phyloP scores from a whole-genome alignment of 768 basidiomycete genomes.

The Mycena floridula region DNA sequence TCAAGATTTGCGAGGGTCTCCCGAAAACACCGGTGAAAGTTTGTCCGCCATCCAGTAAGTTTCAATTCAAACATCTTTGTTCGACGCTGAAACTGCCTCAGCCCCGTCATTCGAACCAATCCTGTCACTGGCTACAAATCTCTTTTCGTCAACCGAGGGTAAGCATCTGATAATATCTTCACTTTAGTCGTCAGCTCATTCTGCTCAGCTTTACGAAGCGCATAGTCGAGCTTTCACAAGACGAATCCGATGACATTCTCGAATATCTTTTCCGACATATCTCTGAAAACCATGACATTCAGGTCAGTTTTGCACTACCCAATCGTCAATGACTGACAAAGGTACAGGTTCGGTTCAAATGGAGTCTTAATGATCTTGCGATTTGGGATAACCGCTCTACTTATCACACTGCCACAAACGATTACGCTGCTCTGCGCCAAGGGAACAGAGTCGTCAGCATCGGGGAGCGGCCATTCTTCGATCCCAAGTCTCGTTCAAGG shows the following conservation, averaged over 20 bases:
- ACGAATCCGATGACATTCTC: slow-evolving; percentile 47
- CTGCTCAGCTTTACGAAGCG: slow-evolving; percentile 52
- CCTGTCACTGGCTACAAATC: slow-evolving; percentile 57
- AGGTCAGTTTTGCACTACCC: slow-evolving; percentile 13
- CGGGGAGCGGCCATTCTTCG: slow-evolving; percentile 48
- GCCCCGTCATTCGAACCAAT: slow-evolving; percentile 48
- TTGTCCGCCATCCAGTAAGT: slow-evolving; percentile 46
- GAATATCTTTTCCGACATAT: slow-evolving; percentile 44
- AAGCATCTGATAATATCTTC: slow-evolving; percentile 3
- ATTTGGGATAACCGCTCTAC: slow-evolving; percentile 59
- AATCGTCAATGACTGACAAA: not conserved
- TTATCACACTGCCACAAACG: slow-evolving; percentile 38
- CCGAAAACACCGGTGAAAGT: slow-evolving; percentile 42
- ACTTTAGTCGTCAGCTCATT: not conserved
- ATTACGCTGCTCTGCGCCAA: slow-evolving; percentile 26
- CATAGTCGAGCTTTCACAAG: slow-evolving; percentile 45
- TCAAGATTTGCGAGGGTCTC: slow-evolving; percentile 42
- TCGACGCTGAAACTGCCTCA: slow-evolving; percentile 6
- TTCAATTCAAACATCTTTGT: not conserved
- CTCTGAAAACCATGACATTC: slow-evolving; percentile 54
- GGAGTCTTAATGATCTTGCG: slow-evolving; percentile 46
- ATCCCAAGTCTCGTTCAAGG: slow-evolving; percentile 13
- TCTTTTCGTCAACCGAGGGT: slow-evolving; percentile 49
- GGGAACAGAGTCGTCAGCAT: slow-evolving; percentile 50
- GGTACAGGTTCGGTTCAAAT: slow-evolving; percentile 35